These are phyloP conservation scores for Neofusicoccum cordaticola DNA, from an alignment of 2,329 filamentous ascomycete species.

Conservation along the genomic window DNA sequence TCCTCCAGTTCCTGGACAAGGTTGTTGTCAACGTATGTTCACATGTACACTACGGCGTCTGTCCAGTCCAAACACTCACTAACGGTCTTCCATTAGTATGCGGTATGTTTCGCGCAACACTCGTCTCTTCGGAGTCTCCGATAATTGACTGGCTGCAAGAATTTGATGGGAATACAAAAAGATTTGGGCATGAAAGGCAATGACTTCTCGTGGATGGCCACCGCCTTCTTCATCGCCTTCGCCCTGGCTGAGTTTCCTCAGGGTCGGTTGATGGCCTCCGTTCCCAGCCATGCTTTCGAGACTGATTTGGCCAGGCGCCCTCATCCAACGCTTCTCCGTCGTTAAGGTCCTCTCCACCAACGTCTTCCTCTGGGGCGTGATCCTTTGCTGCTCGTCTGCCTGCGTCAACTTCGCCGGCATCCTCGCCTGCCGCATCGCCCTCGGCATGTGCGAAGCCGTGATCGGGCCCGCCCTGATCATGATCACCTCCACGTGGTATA, in stretches of 20 bases:
- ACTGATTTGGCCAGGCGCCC: not conserved
- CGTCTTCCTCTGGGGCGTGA: conserved; percentile 6
- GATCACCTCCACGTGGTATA: conserved; percentile 60
- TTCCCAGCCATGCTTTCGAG: no score
- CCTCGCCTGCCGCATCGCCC: conserved; percentile 49
- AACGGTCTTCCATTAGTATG: not conserved
- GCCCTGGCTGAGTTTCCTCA: conserved; percentile 19
- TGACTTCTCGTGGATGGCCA: conserved; percentile 17
- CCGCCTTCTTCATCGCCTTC: conserved; percentile 20
- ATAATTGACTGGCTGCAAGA: not conserved
- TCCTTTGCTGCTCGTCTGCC: conserved; percentile 48
- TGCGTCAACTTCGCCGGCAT: conserved; percentile 54
- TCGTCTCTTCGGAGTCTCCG: not conserved
- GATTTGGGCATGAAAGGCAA: conserved; percentile 12
- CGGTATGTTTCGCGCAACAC: not conserved
- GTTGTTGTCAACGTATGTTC: conserved; percentile 26
- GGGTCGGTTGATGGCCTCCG: not conserved
- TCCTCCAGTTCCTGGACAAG: conserved; percentile 39
- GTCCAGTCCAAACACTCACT: not conserved
- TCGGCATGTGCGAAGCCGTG: conserved; percentile 60
- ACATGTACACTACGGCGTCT: not conserved
- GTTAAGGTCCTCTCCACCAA: conserved; percentile 13
- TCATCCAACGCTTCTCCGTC: conserved; percentile 17
- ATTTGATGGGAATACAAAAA: conserved; percentile 9
- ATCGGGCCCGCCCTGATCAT: conserved; percentile 61